These are phyloP conservation scores for Microdochium nivale DNA, from an alignment of 2,329 filamentous ascomycete species.

Conservation along the genomic window DNA sequence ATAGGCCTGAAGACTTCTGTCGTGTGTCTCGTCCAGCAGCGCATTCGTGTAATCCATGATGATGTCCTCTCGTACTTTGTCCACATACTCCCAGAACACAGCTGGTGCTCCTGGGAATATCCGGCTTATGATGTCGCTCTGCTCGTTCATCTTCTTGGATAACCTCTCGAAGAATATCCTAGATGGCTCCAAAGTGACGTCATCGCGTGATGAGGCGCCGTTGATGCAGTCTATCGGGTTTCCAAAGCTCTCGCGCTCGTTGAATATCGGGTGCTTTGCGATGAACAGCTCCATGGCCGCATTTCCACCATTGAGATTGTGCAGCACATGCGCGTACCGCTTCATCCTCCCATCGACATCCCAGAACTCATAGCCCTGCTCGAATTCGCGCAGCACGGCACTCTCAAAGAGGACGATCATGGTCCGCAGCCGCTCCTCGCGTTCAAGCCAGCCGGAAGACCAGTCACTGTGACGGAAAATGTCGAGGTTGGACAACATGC, in stretches of 20 bases:
- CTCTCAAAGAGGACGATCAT: slow-evolving; percentile 84
- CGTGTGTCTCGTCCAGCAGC: slow-evolving; percentile 80
- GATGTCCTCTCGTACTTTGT: slow-evolving; percentile 76
- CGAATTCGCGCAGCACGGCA: slow-evolving; percentile 83
- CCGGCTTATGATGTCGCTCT: slow-evolving; percentile 68
- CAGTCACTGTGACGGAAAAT: slow-evolving; percentile 76
- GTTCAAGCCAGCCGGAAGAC: slow-evolving; percentile 61
- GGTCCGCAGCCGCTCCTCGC: slow-evolving; percentile 62
- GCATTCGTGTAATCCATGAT: slow-evolving; percentile 79
- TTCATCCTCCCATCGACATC: slow-evolving; percentile 86
- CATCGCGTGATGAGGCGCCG: slow-evolving; percentile 47
- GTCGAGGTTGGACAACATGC: slow-evolving; percentile 75
- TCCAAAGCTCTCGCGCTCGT: slow-evolving; percentile 60
- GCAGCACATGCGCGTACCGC: slow-evolving; percentile 79
- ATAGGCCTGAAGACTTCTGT: slow-evolving; percentile 66
- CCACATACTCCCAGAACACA: slow-evolving; percentile 70
- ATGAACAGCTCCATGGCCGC: slow-evolving; percentile 79
- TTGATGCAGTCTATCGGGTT: slow-evolving; percentile 78
- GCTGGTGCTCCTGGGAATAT: slow-evolving; percentile 67
- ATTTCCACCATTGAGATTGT: slow-evolving; percentile 70
- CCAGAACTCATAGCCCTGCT: slow-evolving; percentile 81
- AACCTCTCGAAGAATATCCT: slow-evolving; percentile 72
- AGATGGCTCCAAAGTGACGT: slow-evolving; percentile 70
- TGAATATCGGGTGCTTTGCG: slow-evolving; percentile 78
- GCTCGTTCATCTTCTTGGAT: slow-evolving; percentile 70